A percentile compares a stretch with the other conserved stretches of the same genome.
These are phyloP conservation scores for Nevesoporus exiguus DNA, from an alignment of 768 basidiomycete genomes.

Conservation along the genomic window DNA sequence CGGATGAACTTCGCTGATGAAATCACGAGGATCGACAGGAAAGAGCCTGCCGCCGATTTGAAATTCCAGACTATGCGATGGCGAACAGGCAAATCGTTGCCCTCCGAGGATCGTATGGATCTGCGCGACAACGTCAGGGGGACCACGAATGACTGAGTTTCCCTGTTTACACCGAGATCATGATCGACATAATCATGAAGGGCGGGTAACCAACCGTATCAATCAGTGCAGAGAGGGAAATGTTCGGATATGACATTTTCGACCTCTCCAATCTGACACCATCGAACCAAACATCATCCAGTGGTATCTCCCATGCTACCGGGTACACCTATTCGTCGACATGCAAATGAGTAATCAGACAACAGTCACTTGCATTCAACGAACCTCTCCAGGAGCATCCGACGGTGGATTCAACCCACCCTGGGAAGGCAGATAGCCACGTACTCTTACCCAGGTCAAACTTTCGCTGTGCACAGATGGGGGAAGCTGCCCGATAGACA, in stretches of 20 bases:
- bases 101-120: slow-evolving; percentile 43
- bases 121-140: slow-evolving; percentile 55
- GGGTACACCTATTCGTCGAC: slow-evolving; percentile 46
- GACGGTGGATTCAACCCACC: slow-evolving; percentile 55
- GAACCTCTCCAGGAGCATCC: slow-evolving; percentile 59
- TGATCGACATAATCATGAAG: neutral
- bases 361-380: slow-evolving; percentile 12
- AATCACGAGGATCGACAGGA: slow-evolving; percentile 74
- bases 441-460: slow-evolving; percentile 65
- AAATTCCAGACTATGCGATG: slow-evolving; percentile 63
- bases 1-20: slow-evolving; percentile 42
- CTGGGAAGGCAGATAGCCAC: slow-evolving; percentile 47
- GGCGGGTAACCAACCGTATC: slow-evolving; percentile 52
- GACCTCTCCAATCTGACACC: slow-evolving; percentile 59
- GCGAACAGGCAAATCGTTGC: slow-evolving; percentile 53
- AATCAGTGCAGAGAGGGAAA: slow-evolving; percentile 60
- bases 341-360: slow-evolving; percentile 1
- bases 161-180: slow-evolving; percentile 42
- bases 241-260: slow-evolving; percentile 41
- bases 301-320: slow-evolving; percentile 65
- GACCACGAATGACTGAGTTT: slow-evolving; percentile 74
- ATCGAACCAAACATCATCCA: slow-evolving; percentile 73
- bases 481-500: slow-evolving; percentile 68
- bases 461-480: slow-evolving; percentile 41
- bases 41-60: slow-evolving; percentile 66